A percentile compares a stretch with the other conserved stretches of the same genome.
These are phyloP conservation scores for Cladorrhinum sp. DNA, from an alignment of 2,329 filamentous ascomycete species.

Conservation along the genomic window DNA sequence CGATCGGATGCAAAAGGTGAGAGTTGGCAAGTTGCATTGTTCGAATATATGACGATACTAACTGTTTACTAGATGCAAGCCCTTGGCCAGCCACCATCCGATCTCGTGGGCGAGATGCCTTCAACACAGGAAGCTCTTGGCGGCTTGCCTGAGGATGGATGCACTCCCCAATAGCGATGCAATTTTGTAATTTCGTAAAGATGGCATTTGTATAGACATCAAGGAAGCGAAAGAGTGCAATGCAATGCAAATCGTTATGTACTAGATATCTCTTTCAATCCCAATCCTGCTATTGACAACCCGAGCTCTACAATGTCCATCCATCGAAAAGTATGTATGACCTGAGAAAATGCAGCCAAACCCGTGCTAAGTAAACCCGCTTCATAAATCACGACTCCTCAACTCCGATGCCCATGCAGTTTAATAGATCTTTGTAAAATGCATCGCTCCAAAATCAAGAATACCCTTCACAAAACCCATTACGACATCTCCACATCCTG, in stretches of 20 bases:
- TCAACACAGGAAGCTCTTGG: constrained; percentile 74
- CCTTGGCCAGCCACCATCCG: constrained; percentile 82
- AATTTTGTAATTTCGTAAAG: not conserved
- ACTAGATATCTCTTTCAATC: not conserved
- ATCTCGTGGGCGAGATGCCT: constrained; percentile 86
- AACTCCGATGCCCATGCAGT: not conserved
- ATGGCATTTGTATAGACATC: not conserved
- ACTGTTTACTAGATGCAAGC: constrained; percentile 80
- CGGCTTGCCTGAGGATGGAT: constrained; percentile 58
- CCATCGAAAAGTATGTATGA: too few species aligned
- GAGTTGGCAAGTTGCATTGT: constrained; percentile 22
- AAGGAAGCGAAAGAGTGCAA: not conserved
- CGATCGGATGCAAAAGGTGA: constrained; percentile 94
- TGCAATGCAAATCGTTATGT: not conserved
- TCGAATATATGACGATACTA: constrained; percentile 20
- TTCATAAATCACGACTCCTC: not conserved
- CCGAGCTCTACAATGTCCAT: not conserved
- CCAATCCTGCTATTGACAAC: too few species aligned
- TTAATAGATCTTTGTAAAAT: not conserved
- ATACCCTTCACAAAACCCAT: not conserved
- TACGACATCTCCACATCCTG: not conserved
- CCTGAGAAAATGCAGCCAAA: not conserved
- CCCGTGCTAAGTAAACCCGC: not conserved
- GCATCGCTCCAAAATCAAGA: not conserved
- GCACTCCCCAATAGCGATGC: constrained; percentile 53